Conservation (phyloP, 2,329 filamentous ascomycete species). For the Pestalotiopsis sp. region DNA sequence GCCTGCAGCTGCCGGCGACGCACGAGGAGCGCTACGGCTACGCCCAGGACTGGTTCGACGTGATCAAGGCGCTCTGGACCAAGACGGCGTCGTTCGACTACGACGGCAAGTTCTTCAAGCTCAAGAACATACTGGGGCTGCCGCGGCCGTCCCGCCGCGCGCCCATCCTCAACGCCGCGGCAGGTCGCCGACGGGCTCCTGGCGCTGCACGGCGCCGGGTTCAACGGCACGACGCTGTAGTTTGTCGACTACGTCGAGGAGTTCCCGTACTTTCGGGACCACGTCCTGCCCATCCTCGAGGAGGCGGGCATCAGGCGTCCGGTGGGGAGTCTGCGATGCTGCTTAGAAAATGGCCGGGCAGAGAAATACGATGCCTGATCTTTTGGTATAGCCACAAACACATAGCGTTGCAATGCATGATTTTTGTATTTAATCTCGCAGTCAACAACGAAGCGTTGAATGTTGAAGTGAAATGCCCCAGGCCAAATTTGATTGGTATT, state of each 20-base stretch:
- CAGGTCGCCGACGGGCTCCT: neutral
- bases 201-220: neutral
- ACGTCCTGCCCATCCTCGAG: neutral
- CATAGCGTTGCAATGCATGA: too few relatives aligned
- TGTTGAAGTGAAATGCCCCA: too few relatives aligned
- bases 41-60: conserved; percentile 9
- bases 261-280: conserved; percentile 7
- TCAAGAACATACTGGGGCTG: neutral
- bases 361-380: too few relatives aligned
- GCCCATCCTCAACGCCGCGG: conserved; percentile 9
- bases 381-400: too few relatives aligned
- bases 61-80: conserved; percentile 1
- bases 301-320: neutral
- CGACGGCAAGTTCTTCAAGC: conserved; percentile 5
- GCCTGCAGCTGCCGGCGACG: conserved; percentile 18
- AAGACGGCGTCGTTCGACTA: conserved; percentile 2
- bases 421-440: too few relatives aligned
- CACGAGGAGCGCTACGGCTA: conserved; percentile 8
- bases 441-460: too few relatives aligned
- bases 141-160: neutral
- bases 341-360: too few relatives aligned
- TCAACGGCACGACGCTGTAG: neutral
- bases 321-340: neutral
- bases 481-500: neutral
- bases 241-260: conserved; percentile 7